These are phyloP conservation scores for Psilocybe cyanescens DNA, from an alignment of 768 basidiomycete genomes.

Conservation along the genomic window DNA sequence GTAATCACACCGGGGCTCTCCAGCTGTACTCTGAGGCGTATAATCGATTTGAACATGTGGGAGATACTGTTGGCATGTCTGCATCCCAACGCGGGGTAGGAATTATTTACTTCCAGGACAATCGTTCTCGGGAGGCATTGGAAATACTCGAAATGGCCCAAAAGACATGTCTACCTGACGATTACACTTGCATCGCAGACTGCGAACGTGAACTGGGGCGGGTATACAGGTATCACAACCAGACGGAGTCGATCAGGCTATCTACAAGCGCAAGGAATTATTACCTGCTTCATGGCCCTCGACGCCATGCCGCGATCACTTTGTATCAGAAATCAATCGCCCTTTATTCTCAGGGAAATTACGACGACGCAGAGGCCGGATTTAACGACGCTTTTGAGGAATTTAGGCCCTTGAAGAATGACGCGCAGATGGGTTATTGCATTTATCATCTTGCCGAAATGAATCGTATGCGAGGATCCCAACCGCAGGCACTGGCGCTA, in stretches of 20 bases:
- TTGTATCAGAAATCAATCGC: constrained; percentile 1
- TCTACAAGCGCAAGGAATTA: background rate
- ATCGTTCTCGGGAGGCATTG: background rate
- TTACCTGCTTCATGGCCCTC: constrained; percentile 2
- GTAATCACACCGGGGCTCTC: background rate
- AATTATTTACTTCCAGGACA: background rate
- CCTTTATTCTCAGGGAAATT: background rate
- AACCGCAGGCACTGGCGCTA: background rate
- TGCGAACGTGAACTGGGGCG: constrained; percentile 2
- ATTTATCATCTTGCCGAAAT: constrained; percentile 10
- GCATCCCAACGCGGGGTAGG: background rate
- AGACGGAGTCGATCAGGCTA: background rate
- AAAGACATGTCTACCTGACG: background rate
- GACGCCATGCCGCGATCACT: background rate
- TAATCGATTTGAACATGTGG: background rate
- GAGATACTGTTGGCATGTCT: background rate
- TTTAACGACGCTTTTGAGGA: background rate
- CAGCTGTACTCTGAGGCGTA: background rate
- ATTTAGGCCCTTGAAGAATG: background rate
- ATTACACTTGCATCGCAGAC: background rate
- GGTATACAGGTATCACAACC: background rate
- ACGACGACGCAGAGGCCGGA: background rate
- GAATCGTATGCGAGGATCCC: constrained; percentile 5
- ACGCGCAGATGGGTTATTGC: background rate
- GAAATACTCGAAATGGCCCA: background rate